Conservation (phyloP, 345 rosid genomes). For the Boechera retrofracta region DNA sequence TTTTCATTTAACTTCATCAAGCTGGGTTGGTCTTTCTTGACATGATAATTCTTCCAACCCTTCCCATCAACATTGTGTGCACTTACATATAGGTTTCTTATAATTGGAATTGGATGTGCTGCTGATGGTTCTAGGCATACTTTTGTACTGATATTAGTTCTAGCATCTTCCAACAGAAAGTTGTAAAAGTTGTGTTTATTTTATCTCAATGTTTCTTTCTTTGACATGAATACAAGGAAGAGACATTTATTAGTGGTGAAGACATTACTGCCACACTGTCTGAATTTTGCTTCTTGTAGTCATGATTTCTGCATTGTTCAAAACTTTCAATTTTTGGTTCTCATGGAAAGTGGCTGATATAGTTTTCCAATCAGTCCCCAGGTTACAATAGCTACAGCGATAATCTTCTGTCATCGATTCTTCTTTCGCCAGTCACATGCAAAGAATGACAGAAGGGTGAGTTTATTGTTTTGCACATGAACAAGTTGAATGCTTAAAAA, state of each 20-base stretch:
- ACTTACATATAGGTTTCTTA: not conserved
- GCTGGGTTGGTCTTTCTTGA: slow-evolving; percentile 14
- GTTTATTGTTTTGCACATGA: slow-evolving; percentile 48
- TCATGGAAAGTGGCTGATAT: slow-evolving; percentile 32
- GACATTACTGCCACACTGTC: not conserved
- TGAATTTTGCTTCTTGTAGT: slow-evolving; percentile 12
- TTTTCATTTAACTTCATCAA: not conserved
- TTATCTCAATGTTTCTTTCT: slow-evolving; percentile 1
- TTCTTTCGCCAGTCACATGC: slow-evolving; percentile 94
- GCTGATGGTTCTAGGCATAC: slow-evolving; percentile 18
- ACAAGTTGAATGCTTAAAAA: slow-evolving; percentile 5
- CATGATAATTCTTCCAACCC: not conserved
- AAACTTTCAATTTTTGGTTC: slow-evolving; percentile 21
- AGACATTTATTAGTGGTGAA: slow-evolving; percentile 20
- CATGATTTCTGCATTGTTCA: slow-evolving; percentile 30
- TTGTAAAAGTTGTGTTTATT: not conserved
- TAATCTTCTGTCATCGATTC: slow-evolving; percentile 90
- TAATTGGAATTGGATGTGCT: slow-evolving; percentile 10
- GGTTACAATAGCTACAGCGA: slow-evolving; percentile 93
- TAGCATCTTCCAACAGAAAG: not conserved
- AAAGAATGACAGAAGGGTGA: slow-evolving; percentile 91
- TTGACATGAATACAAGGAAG: slow-evolving; percentile 9
- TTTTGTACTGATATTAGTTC: slow-evolving; percentile 3
- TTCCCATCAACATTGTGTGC: not conserved
- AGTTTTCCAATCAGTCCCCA: slow-evolving; percentile 67